Conservation (phyloP, 2,329 filamentous ascomycete species). For the Fusarium dimerum region DNA sequence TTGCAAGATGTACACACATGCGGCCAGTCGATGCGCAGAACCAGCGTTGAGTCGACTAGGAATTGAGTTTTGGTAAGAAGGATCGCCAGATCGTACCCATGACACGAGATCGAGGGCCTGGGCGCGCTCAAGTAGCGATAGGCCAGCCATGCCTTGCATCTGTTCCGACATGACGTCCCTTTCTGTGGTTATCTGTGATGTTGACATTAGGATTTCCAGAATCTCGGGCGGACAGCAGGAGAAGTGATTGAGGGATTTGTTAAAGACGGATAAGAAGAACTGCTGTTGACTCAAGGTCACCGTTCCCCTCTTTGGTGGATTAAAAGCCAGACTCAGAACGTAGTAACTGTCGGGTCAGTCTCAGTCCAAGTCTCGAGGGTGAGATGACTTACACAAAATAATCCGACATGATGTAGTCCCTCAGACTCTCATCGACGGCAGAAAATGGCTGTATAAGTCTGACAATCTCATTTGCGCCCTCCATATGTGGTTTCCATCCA, state of each 20-base stretch:
- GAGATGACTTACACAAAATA: conserved; percentile 42
- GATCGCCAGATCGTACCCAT: conserved; percentile 41
- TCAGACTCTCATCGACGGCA: conserved; percentile 35
- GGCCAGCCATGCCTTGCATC: conserved; percentile 27
- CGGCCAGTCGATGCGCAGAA: conserved; percentile 43
- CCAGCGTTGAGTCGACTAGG: conserved; percentile 40
- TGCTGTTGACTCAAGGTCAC: not conserved
- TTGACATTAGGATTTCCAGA: conserved; percentile 43
- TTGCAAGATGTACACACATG: conserved; percentile 48
- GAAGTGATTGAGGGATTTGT: conserved; percentile 44
- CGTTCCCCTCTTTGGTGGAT: conserved; percentile 30
- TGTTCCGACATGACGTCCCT: conserved; percentile 24
- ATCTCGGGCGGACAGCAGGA: conserved; percentile 48
- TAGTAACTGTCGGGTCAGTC: conserved; percentile 37
- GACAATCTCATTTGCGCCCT: conserved; percentile 46
- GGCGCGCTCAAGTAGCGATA: conserved; percentile 38
- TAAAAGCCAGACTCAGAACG: conserved; percentile 46
- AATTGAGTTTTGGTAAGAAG: conserved; percentile 36
- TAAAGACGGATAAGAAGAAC: conserved; percentile 30
- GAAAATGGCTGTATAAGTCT: conserved; percentile 37
- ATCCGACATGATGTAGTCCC: conserved; percentile 48
- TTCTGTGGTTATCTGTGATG: conserved; percentile 38
- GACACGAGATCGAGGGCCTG: conserved; percentile 39
- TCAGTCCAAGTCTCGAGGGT: not conserved
- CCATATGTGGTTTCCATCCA: conserved; percentile 47